Evolutionary conservation across 805 yeast species (phyloP).

Genomic region (Saccharomycopsis guyanensis): DNA sequence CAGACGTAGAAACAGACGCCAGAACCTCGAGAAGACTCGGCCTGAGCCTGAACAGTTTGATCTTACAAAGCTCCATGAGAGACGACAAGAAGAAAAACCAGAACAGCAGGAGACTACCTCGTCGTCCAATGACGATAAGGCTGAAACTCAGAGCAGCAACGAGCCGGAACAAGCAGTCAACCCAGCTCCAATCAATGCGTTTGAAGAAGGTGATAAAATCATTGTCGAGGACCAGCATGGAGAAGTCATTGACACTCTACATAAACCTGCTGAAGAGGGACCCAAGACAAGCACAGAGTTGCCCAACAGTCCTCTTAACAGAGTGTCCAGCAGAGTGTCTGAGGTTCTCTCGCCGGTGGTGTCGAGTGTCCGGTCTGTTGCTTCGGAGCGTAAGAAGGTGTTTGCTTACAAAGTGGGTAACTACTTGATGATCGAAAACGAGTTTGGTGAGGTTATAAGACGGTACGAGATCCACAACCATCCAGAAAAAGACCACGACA

Average conservation of each 20-base stretch:
- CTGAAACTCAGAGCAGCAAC: constrained; percentile 7
- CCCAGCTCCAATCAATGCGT: constrained; percentile 32
- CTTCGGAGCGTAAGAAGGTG: constrained; percentile 24
- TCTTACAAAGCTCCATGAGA: constrained; percentile 11
- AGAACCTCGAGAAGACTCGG: constrained; percentile 20
- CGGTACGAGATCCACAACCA: constrained; percentile 70
- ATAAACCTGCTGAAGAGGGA: constrained; percentile 29
- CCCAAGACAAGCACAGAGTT: neutral
- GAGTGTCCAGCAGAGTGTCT: neutral
- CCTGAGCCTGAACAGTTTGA: constrained; percentile 20
- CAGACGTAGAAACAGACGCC: constrained; percentile 26
- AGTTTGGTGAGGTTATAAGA: constrained; percentile 85
- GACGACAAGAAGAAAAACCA: constrained; percentile 2
- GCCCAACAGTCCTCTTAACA: constrained; percentile 7
- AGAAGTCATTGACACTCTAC: constrained; percentile 59
- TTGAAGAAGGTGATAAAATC: constrained; percentile 61
- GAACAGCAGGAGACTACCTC: neutral
- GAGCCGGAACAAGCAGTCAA: neutral
- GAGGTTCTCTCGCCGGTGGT: neutral
- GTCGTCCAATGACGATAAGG: constrained; percentile 11
- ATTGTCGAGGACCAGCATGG: constrained; percentile 82
- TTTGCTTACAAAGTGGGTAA: constrained; percentile 78
- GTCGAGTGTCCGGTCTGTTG: neutral
- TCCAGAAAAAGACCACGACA: constrained; percentile 7
- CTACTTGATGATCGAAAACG: constrained; percentile 75